Conservation (phyloP, 257 asterid species). For the Forsythia viridissima region DNA sequence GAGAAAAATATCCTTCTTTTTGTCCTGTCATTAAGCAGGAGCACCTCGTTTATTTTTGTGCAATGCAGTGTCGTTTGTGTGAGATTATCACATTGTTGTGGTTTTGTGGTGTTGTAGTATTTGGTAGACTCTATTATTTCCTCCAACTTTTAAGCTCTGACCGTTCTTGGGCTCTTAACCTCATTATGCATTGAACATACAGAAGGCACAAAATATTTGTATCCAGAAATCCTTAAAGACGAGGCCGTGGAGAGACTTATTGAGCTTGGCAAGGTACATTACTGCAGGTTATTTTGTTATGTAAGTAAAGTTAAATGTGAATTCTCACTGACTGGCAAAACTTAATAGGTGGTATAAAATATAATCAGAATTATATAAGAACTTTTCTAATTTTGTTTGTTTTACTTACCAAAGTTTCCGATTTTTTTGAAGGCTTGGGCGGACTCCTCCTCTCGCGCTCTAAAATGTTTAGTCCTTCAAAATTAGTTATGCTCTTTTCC, state of each 20-base stretch:
- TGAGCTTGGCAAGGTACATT: constrained; percentile 81
- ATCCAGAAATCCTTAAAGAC: constrained; percentile 62
- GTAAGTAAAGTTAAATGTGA: constrained; percentile 7
- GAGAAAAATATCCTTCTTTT: not conserved
- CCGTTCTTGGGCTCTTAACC: constrained; percentile 3
- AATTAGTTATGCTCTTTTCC: too few species aligned
- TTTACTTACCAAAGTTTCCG: not conserved
- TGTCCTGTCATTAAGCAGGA: not conserved
- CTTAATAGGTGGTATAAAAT: not conserved
- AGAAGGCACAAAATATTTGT: constrained; percentile 38
- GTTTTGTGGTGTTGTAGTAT: not conserved
- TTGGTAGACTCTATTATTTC: not conserved
- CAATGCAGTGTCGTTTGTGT: not conserved
- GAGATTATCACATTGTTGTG: not conserved
- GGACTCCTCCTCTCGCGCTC: too few species aligned
- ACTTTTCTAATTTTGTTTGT: too few species aligned
- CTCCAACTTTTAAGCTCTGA: not conserved
- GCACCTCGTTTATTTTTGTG: not conserved
- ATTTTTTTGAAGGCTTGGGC: too few species aligned
- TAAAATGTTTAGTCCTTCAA: too few species aligned
- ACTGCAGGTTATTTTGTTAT: constrained; percentile 13
- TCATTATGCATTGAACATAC: constrained; percentile 41
- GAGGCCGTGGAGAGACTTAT: constrained; percentile 80
- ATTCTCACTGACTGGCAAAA: constrained; percentile 8
- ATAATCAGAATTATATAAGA: too few species aligned